These are phyloP conservation scores for Carex myosuroides DNA, from an alignment of 176 grass and related monocot species.

Conservation along the genomic window DNA sequence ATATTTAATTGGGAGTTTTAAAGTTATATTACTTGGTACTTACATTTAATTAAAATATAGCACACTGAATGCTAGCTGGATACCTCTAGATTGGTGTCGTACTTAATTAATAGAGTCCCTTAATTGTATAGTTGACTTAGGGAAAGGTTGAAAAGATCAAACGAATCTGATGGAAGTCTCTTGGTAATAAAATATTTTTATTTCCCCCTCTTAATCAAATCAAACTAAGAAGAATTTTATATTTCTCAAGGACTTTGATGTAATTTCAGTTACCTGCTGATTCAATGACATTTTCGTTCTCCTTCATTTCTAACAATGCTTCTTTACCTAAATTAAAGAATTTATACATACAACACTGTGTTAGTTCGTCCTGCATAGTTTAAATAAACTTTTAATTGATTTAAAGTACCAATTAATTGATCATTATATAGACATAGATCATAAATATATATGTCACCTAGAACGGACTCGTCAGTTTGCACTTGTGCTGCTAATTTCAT, in stretches of 20 bases:
- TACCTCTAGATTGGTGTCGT: conserved; percentile 9
- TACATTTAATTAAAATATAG: neutral
- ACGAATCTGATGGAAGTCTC: neutral
- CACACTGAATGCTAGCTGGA: neutral
- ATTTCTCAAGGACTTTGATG: neutral
- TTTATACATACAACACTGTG: neutral
- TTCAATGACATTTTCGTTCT: neutral
- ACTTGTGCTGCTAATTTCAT: conserved; percentile 3
- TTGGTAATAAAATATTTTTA: neutral
- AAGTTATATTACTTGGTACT: neutral
- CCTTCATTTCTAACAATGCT: neutral
- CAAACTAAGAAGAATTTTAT: neutral
- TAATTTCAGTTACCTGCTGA: neutral
- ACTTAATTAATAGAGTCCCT: neutral
- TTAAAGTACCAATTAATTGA: neutral
- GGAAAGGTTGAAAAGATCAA: neutral
- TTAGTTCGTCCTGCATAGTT: neutral
- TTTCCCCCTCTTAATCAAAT: neutral
- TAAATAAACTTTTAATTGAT: neutral
- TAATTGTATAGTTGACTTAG: conserved; percentile 7
- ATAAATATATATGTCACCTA: conserved; percentile 5
- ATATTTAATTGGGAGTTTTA: neutral
- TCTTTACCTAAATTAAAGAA: neutral
- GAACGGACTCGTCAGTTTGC: neutral
- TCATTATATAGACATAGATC: neutral